Percentiles rank a stretch among this genome's conserved stretches.
Evolutionary conservation across 495 filamentous ascomycete genomes (phyloP).

Genomic region (Trypethelium eluteriae): DNA sequence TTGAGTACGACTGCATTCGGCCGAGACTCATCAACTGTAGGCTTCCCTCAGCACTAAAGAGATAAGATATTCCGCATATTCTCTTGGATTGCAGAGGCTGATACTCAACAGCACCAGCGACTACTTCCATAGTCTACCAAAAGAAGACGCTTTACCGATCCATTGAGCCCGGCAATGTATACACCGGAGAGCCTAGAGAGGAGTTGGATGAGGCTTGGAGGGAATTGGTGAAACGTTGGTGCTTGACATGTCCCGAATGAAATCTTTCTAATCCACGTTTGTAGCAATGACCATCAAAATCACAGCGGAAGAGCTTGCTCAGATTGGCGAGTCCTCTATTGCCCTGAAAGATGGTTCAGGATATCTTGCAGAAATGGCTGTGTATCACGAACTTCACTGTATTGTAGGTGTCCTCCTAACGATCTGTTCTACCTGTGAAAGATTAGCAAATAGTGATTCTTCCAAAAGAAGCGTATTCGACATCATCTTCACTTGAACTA

Average conservation of each 20-base stretch:
- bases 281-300: neutral
- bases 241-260: neutral
- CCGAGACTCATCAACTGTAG: no score
- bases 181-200: neutral
- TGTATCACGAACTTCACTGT: conserved; percentile 21
- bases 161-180: neutral
- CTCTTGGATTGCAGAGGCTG: no score
- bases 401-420: conserved; percentile 12
- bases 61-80: no score
- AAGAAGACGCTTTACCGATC: neutral
- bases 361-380: conserved; percentile 18
- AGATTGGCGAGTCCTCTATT: conserved; percentile 10
- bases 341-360: conserved; percentile 19
- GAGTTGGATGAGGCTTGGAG: neutral
- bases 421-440: no score
- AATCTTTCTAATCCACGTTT: neutral
- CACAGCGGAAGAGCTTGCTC: conserved; percentile 5
- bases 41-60: no score
- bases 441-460: no score
- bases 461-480: neutral
- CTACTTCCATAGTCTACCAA: neutral
- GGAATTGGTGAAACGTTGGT: neutral
- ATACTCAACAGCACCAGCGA: neutral
- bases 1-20: no score
- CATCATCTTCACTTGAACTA: neutral